Base-by-base conservation (phyloP, 2,329 filamentous ascomycete species). In the Cadophora sp. region DNA sequence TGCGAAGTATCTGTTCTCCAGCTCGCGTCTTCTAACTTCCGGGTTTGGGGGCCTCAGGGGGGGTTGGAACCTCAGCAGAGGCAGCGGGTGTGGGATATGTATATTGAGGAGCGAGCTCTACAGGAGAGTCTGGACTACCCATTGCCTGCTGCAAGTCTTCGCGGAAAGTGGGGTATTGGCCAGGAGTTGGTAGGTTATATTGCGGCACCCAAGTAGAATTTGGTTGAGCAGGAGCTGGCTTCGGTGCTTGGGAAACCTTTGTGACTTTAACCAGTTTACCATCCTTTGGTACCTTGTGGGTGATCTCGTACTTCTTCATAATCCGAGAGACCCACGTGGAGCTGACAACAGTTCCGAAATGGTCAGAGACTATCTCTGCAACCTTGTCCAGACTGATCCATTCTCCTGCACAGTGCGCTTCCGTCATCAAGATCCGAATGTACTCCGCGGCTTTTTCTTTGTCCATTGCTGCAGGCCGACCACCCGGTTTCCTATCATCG, bases 401-500 rank as follows among this genome's bases (percentile, higher is more conserved):
- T 14, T 61, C 59, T 20, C 24, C 41, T 1, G 22, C 59, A 3
- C 18, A 22, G 5, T 47, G 43, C 0, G 51, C 33, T 36, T 59
- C 53, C 16, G 33, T 55, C 47, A 64, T 39, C 16, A 64, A 13
- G 4, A 61, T 33, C 16, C 66, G 24, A 9, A 59, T n/a, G 39
- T 47, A 61, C 30, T 64, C 56, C 0, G 65, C 60, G n/a, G 56
- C 62, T 43, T 64, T 61, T n/a, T 67, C 66, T 58, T 67, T 67
- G 36, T 67, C 66, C 39, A 67, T 64, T 7, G 56, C 58, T 8
- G 62, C 48, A 51, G 48, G 59, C 22, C 66, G 55, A 8, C 66
- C 66, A 33, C 47, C 11, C 18, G 33, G 50, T 20, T 64, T 67
- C 56, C 66, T 53, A 27, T 67, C 61, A 20, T 67, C 66, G 27